Evolutionary conservation across 495 filamentous ascomycete genomes (phyloP).

Genomic region (Coniosporium apollinis): DNA sequence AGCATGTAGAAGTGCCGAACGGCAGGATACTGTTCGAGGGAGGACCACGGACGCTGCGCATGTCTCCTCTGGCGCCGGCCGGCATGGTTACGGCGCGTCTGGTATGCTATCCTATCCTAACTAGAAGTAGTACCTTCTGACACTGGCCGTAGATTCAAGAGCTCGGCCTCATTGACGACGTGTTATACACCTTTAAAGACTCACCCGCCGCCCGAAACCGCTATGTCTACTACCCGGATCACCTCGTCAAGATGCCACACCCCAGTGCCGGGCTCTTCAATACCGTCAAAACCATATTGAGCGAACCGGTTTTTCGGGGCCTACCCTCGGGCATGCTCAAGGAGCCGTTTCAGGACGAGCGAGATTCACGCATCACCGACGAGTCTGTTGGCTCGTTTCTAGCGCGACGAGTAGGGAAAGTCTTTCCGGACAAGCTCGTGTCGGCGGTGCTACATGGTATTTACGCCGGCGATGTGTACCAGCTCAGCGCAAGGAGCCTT

Average conservation of each 20-base stretch:
- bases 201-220: conserved; percentile 40
- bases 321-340: conserved; percentile 23
- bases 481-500: conserved; percentile 53
- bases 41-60: conserved; percentile 68
- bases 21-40: conserved; percentile 60
- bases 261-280: conserved; percentile 17
- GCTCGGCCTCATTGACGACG: conserved; percentile 41
- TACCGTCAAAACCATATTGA: conserved; percentile 21
- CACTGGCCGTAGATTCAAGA: conserved; percentile 36
- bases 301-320: conserved; percentile 48
- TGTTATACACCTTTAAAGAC: conserved; percentile 38
- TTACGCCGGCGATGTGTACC: conserved; percentile 78
- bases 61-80: conserved; percentile 28
- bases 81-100: conserved; percentile 36
- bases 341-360: conserved; percentile 22
- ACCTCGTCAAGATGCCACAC: conserved; percentile 53
- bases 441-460: conserved; percentile 80
- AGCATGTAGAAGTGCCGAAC: conserved; percentile 40
- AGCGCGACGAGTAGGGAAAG: conserved; percentile 33
- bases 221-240: conserved; percentile 89
- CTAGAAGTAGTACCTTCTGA: neutral
- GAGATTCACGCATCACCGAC: conserved; percentile 28
- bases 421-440: conserved; percentile 53
- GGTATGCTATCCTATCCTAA: conserved; percentile 25
- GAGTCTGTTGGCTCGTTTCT: conserved; percentile 61